phyloP scores from a whole-genome alignment of 495 filamentous ascomycete species.

The Amphirosellinia nigrospora region DNA sequence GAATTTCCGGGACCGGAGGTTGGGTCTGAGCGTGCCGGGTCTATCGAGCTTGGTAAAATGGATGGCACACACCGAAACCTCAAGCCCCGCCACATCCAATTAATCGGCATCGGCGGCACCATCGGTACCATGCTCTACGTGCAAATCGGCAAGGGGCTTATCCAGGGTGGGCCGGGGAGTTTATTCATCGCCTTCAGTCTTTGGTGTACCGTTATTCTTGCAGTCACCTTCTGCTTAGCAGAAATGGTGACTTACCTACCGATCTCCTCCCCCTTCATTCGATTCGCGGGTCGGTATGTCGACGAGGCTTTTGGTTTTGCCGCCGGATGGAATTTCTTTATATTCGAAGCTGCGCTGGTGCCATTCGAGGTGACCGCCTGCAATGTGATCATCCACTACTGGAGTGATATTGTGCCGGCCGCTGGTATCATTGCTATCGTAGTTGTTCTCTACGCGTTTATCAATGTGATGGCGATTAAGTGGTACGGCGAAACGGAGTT shows the following conservation, averaged over 20 bases:
- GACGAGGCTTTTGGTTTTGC: conserved; percentile 66
- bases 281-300: conserved; percentile 75
- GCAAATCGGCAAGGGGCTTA: conserved; percentile 69
- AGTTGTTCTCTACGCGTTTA: conserved; percentile 61
- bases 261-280: conserved; percentile 76
- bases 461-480: conserved; percentile 61
- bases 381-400: conserved; percentile 67
- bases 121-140: conserved; percentile 79
- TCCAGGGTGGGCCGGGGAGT: conserved; percentile 75
- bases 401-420: conserved; percentile 64
- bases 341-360: conserved; percentile 65
- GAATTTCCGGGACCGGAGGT: neutral
- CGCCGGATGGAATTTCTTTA: conserved; percentile 73
- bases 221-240: conserved; percentile 66
- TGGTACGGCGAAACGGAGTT: conserved; percentile 73
- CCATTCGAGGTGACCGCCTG: conserved; percentile 70
- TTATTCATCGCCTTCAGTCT: conserved; percentile 79
- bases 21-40: conserved; percentile 29
- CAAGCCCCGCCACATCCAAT: conserved; percentile 58
- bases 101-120: conserved; percentile 57
- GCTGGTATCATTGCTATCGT: conserved; percentile 64
- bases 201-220: conserved; percentile 64
- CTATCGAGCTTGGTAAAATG: conserved; percentile 28
- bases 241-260: conserved; percentile 80
- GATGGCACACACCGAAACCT: conserved; percentile 49